Percentiles rank a stretch among this genome's conserved stretches.
phyloP scores from a whole-genome alignment of 2,329 filamentous ascomycete genomes.

The Ascochyta viciae-villosae region DNA sequence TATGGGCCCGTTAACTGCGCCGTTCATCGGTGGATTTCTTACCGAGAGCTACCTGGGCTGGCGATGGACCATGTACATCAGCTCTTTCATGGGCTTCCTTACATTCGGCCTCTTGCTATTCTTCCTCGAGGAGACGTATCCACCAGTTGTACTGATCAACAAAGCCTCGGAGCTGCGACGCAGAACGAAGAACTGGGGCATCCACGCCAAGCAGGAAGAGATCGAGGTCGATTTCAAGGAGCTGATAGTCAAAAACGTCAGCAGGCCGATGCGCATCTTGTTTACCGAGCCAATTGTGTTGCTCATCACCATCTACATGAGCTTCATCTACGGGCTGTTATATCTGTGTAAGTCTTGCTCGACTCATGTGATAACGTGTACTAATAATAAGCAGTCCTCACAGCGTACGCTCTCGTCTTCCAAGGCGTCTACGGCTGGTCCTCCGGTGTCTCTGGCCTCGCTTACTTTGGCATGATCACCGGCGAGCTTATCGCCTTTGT shows the following conservation, averaged over 20 bases:
- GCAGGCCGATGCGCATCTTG: constrained; percentile 57
- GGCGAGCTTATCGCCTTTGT: constrained; percentile 74
- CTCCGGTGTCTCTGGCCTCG: constrained; percentile 73
- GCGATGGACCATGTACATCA: constrained; percentile 64
- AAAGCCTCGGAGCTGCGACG: constrained; percentile 64
- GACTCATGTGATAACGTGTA: neutral
- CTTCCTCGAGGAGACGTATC: constrained; percentile 65
- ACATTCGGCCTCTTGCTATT: constrained; percentile 58
- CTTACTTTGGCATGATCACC: constrained; percentile 84
- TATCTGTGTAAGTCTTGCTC: neutral
- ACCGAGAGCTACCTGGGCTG: constrained; percentile 58
- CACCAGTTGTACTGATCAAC: constrained; percentile 63
- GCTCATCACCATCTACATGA: constrained; percentile 56
- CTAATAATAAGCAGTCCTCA: constrained; percentile 66
- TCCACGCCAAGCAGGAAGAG: constrained; percentile 65
- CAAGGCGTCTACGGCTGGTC: constrained; percentile 72
- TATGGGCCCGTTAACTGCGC: constrained; percentile 60
- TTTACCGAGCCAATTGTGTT: constrained; percentile 60
- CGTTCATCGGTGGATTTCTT: constrained; percentile 63
- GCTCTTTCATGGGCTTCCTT: constrained; percentile 63
- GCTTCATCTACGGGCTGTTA: constrained; percentile 44
- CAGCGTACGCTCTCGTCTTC: constrained; percentile 84
- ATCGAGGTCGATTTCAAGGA: constrained; percentile 61
- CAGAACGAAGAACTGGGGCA: constrained; percentile 66
- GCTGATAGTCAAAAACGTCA: constrained; percentile 61